A percentile compares a stretch with the other conserved stretches of the same genome.
These are phyloP conservation scores for Globisporangium recalcitrans DNA, from an alignment of 352 stramenopile species.

Conservation along the genomic window DNA sequence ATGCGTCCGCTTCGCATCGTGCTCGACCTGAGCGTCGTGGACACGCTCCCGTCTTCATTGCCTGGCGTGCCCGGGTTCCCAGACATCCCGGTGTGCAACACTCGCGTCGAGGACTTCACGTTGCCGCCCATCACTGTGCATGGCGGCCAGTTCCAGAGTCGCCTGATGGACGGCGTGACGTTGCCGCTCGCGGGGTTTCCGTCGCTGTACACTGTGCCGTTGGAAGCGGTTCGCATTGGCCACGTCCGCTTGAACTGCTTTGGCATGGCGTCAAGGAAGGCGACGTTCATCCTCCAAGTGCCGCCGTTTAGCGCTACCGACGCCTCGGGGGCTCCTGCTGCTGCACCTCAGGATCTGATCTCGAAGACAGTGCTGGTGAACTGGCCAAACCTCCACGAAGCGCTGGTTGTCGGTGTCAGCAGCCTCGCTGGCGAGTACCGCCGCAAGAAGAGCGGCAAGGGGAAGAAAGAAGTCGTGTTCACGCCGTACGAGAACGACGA, in stretches of 20 bases:
- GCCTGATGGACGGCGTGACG: conserved; percentile 65
- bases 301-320: conserved; percentile 23
- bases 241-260: conserved; percentile 93
- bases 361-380: conserved; percentile 91
- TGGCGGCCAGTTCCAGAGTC: conserved; percentile 64
- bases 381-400: conserved; percentile 98
- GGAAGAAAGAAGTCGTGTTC: conserved; percentile 30
- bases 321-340: conserved; percentile 17
- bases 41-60: conserved; percentile 65
- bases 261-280: conserved; percentile 83
- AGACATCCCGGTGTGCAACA: conserved; percentile 63
- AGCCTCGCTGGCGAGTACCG: conserved; percentile 57
- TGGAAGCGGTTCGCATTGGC: conserved; percentile 54
- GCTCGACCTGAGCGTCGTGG: conserved; percentile 69
- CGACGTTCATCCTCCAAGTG: conserved; percentile 67
- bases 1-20: conserved; percentile 74
- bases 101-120: conserved; percentile 47
- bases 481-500: conserved; percentile 40
- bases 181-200: conserved; percentile 75
- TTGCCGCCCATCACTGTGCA: conserved; percentile 40
- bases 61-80: conserved; percentile 56
- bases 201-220: conserved; percentile 56
- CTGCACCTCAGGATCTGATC: conserved; percentile 37
- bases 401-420: conserved; percentile 78
- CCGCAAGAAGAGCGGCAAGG: conserved; percentile 21